Percentiles rank a stretch among this genome's conserved stretches.
Evolutionary conservation across 148 eudicot genomes (phyloP).

Genomic region (Diospyros lotus): DNA sequence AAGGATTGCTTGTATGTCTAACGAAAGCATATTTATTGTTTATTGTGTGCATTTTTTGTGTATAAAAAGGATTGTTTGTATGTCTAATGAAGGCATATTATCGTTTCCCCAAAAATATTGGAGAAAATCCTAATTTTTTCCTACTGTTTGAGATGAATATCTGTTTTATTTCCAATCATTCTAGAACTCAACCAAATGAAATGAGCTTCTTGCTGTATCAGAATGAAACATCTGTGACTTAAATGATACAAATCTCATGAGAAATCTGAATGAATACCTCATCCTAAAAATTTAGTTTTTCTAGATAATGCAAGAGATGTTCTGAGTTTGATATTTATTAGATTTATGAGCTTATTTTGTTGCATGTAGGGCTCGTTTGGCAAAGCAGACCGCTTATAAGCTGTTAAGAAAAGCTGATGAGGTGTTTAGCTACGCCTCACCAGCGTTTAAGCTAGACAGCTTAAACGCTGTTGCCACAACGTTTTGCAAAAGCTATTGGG

Average conservation of each 20-base stretch:
- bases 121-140: background rate
- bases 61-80: background rate
- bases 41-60: constrained; percentile 2
- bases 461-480: no score
- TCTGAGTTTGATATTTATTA: no score
- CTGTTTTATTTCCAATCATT: background rate
- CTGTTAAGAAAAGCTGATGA: no score
- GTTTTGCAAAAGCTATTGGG: no score
- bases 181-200: background rate
- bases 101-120: constrained; percentile 17
- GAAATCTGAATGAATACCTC: no score
- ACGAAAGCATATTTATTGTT: background rate
- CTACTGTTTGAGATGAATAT: background rate
- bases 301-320: no score
- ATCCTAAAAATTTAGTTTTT: no score
- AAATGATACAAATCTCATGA: background rate
- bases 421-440: no score
- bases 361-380: no score
- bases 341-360: no score
- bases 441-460: no score
- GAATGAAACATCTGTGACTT: constrained; percentile 5
- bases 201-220: background rate
- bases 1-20: constrained; percentile 3
- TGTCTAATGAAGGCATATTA: background rate
- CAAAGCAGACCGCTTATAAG: no score